Evolutionary conservation across 2,329 filamentous ascomycete genomes (phyloP).

Genomic region (Xylaria sp.): DNA sequence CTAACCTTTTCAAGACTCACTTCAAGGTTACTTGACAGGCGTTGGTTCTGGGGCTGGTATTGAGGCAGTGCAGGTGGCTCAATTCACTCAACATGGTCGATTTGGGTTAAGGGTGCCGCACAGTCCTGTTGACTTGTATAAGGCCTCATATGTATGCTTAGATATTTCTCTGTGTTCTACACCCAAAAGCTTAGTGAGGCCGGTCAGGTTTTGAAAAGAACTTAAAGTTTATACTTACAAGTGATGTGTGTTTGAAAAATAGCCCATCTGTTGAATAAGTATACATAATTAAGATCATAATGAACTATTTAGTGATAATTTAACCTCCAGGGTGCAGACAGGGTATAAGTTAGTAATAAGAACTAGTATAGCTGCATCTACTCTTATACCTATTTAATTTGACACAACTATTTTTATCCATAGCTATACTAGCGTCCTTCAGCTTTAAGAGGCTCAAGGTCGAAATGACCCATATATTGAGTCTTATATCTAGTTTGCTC

Average conservation of each 20-base stretch:
- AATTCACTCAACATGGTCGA: not conserved
- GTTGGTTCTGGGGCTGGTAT: not conserved
- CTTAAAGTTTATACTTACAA: not conserved
- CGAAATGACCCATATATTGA: not conserved
- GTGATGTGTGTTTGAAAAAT: not conserved
- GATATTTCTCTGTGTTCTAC: not conserved
- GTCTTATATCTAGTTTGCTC: not conserved
- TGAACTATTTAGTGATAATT: not conserved
- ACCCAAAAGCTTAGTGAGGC: not conserved
- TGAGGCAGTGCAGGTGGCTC: slow-evolving; percentile 12
- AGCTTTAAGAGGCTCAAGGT: not conserved
- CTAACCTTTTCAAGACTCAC: slow-evolving; percentile 13
- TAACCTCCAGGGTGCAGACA: not conserved
- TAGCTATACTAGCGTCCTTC: not conserved
- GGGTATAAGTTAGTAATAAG: not conserved
- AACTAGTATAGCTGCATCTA: not conserved
- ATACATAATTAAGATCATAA: not conserved
- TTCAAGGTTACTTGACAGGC: not conserved
- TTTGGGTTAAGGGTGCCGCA: not conserved
- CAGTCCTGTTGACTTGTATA: not conserved
- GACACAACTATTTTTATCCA: not conserved
- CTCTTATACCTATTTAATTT: not conserved
- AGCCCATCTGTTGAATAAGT: not conserved
- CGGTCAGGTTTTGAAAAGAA: not conserved
- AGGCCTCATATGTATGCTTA: not conserved